Evolutionary conservation across 129 eudicot species (phyloP), one percentile per base, ranked within the genome.

Genomic region (Silybum marianum): DNA sequence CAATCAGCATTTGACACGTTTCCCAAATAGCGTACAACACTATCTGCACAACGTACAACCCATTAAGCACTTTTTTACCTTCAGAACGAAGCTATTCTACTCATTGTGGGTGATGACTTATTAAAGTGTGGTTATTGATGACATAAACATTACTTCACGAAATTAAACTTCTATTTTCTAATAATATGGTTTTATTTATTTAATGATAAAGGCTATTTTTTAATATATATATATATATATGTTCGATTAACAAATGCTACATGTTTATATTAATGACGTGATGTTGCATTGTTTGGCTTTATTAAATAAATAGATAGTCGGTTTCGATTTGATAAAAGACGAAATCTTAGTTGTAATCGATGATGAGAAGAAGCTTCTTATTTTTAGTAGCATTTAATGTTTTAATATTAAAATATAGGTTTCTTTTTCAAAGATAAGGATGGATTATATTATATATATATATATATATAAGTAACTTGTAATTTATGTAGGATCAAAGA

Each of bases 71-170:
- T 10, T 18, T 32, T 32, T 81, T 74, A 62, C 23, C 78, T 81
- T 81, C 65, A 10, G 9, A 72, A 0, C 22, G 34, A 80, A 80
- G 84, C 40, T 80, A 58, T 72, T 12, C 25, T 62, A 72, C 66
- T 80, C 36, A 24, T 32, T 18, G 78, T 72, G 42, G 32, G 6
- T 62, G 26, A 72, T 80, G 84, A 80, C 84, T 80, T 39, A 0
- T 65, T 81, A 81, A 81, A 81, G 74, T 71, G 8, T 81, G 79
- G 79, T 73, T 18, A 32, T 7, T 65, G 21, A 44, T 24, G 46
- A 73, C 67, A 18, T 81, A 38, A 62, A 36, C 73, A 72, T 73
- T 40, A 81, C 67, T 23, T 73, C 46, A 26, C 42, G 65, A 81
- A 24, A 38, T 54, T 34, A 71, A 54, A 58, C 67, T 71, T 71